Percentiles rank a stretch among this genome's conserved stretches.
phyloP scores from a whole-genome alignment of 1,284 basidiomycete species.

The Gomphus bonarii region DNA sequence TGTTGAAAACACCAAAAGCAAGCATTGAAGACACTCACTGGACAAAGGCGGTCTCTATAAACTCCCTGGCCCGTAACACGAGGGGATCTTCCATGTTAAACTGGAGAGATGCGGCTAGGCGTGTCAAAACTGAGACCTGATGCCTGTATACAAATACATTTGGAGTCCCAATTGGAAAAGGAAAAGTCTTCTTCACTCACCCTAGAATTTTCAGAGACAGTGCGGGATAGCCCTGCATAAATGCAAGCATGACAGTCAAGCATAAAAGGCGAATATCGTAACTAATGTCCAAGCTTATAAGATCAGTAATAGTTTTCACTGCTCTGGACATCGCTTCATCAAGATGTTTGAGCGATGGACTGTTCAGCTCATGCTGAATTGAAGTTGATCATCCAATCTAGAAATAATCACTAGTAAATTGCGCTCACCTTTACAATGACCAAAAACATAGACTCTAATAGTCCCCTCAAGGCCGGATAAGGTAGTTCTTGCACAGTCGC shows the following conservation, averaged over 20 bases:
- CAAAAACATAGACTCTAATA: slow-evolving; percentile 15
- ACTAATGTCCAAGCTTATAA: slow-evolving; percentile 41
- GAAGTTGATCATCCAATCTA: slow-evolving; percentile 27
- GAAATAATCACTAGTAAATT: slow-evolving; percentile 40
- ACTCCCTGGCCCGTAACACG: slow-evolving; percentile 40
- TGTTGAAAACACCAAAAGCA: slow-evolving; percentile 4
- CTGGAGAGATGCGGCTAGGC: slow-evolving; percentile 35
- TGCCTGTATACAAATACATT: slow-evolving; percentile 22
- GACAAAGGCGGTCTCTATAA: slow-evolving; percentile 41
- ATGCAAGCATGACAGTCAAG: slow-evolving; percentile 47
- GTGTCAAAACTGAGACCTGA: slow-evolving; percentile 37
- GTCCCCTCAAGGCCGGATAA: slow-evolving; percentile 9
- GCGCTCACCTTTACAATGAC: slow-evolving; percentile 12
- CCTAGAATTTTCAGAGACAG: slow-evolving; percentile 42
- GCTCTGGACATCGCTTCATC: slow-evolving; percentile 42
- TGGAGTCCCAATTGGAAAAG: neutral
- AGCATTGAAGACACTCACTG: slow-evolving; percentile 26
- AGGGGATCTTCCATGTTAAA: slow-evolving; percentile 47
- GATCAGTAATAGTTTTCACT: slow-evolving; percentile 37
- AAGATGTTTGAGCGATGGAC: slow-evolving; percentile 37
- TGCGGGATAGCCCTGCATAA: slow-evolving; percentile 46
- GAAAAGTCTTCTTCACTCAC: slow-evolving; percentile 23
- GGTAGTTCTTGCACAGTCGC: slow-evolving; percentile 5
- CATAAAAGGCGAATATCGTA: slow-evolving; percentile 57
- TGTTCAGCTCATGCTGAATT: slow-evolving; percentile 51